Base-by-base conservation (phyloP, 2,329 filamentous ascomycete species). In the Fusarium ambrosium region DNA sequence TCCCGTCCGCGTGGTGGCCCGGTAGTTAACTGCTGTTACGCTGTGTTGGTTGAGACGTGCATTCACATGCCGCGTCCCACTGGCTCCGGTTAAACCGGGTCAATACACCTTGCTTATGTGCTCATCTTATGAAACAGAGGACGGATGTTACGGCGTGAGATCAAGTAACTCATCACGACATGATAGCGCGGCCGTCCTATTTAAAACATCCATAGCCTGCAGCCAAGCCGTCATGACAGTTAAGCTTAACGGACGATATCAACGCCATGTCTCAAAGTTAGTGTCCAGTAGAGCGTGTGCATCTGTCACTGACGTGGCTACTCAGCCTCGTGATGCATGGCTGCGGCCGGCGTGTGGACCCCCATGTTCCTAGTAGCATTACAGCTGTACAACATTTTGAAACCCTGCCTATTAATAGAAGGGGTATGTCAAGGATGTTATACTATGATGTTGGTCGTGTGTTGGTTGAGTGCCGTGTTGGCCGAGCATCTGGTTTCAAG, bases 331-430 rank as follows among this genome's bases (percentile, higher is more conserved):
- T 51, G 45, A 29, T 51, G 45, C 24, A n/a, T 51, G 24, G 45
- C 45, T 29, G 22, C 45, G 45, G 45, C 45, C 24, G 16, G 24
- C 24, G 16, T 5, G 45, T 27, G 45, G 45, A 29, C 22, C 45
- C 22, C 24, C 20, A 51, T 51, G 45, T n/a, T 51, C 27, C 9
- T 51, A 6, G 24, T 51, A 27, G 16, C 22, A 51, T 51, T 24
- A 27, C 45, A 51, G 22, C 45, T 51, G 45, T 29, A n/a, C 45
- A 51, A 11, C 22, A 51, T 51, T 24, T 51, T 51, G 16, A 29
- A n/a, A 29, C 45, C 45, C 45, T 51, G 45, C 45, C 45, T 51
- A 51, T 51, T 29, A 51, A 51, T 51, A 51, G 45, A 51, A 51
- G 45, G 1, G 37, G 8, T 4, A 29, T 29, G 16, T 7, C 45